Conservation (phyloP, 176 grass and related monocot genomes). For the Zoysia pacifica region DNA sequence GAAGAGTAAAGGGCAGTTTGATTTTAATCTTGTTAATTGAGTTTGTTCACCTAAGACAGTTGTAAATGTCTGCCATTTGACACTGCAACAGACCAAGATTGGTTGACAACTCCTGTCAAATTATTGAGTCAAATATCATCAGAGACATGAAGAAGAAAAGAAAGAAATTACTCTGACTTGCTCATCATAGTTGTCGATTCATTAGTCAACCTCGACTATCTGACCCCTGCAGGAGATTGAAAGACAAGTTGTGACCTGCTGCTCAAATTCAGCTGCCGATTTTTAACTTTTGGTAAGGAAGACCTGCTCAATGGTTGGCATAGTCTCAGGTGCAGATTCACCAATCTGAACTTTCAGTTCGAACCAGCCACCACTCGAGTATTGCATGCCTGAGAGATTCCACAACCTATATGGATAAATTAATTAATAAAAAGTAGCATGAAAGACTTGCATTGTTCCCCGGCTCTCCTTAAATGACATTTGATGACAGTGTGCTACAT, state of each 20-base stretch:
- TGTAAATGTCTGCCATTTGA: conserved; percentile 56
- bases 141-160: neutral
- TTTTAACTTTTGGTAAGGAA: conserved; percentile 68
- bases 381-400: conserved; percentile 70
- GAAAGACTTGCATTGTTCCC: neutral
- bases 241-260: conserved; percentile 57
- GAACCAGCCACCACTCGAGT: conserved; percentile 81
- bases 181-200: neutral
- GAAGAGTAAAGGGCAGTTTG: neutral
- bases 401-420: conserved; percentile 56
- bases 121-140: neutral
- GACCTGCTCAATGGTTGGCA: conserved; percentile 81
- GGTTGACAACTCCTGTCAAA: conserved; percentile 58
- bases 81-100: conserved; percentile 65
- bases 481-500: neutral
- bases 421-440: conserved; percentile 29
- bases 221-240: conserved; percentile 58
- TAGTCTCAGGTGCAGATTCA: conserved; percentile 66
- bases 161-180: conserved; percentile 13
- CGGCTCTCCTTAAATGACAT: neutral
- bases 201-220: conserved; percentile 61
- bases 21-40: neutral
- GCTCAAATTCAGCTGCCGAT: conserved; percentile 67
- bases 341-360: conserved; percentile 85
- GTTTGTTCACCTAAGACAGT: conserved; percentile 61